phyloP scores from a whole-genome alignment of 805 yeast genomes.

The Middelhovenomyces tepae region DNA sequence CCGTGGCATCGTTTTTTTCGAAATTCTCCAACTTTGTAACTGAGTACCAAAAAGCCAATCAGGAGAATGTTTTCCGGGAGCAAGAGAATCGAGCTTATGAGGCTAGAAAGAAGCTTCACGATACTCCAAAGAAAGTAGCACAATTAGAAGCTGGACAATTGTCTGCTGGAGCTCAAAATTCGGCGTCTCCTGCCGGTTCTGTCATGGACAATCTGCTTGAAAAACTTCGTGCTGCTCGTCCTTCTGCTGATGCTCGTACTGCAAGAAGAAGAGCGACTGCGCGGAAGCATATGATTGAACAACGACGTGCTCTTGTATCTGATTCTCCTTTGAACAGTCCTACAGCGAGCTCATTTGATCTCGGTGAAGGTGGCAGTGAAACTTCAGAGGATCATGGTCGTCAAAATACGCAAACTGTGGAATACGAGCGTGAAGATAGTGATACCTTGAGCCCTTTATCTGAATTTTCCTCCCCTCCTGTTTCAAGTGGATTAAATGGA shows the following conservation, averaged over 20 bases:
- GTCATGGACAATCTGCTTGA: constrained; percentile 85
- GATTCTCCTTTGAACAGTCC: constrained; percentile 2
- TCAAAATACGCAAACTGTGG: too few species aligned
- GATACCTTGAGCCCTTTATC: too few species aligned
- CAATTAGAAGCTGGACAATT: constrained; percentile 16
- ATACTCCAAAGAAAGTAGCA: constrained; percentile 34
- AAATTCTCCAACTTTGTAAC: constrained; percentile 72
- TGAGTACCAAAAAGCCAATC: constrained; percentile 72
- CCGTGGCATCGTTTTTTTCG: constrained; percentile 62
- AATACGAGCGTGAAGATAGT: too few species aligned
- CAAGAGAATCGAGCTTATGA: constrained; percentile 74
- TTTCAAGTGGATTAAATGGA: constrained; percentile 3
- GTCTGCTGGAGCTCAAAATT: constrained; percentile 11
- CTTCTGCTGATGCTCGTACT: constrained; percentile 64
- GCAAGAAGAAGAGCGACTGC: constrained; percentile 76
- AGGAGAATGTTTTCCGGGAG: constrained; percentile 71
- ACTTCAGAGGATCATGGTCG: constrained; percentile 4
- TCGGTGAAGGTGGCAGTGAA: constrained; percentile 1
- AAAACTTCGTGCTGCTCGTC: constrained; percentile 79
- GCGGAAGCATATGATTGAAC: constrained; percentile 48
- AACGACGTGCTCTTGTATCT: constrained; percentile 19
- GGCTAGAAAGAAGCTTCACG: constrained; percentile 57
- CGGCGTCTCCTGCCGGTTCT: constrained; percentile 22
- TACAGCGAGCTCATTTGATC: constrained; percentile 1
- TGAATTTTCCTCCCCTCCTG: too few species aligned